Conservation (phyloP, 73 alveolate species). For the Uronychia setigera region DNA sequence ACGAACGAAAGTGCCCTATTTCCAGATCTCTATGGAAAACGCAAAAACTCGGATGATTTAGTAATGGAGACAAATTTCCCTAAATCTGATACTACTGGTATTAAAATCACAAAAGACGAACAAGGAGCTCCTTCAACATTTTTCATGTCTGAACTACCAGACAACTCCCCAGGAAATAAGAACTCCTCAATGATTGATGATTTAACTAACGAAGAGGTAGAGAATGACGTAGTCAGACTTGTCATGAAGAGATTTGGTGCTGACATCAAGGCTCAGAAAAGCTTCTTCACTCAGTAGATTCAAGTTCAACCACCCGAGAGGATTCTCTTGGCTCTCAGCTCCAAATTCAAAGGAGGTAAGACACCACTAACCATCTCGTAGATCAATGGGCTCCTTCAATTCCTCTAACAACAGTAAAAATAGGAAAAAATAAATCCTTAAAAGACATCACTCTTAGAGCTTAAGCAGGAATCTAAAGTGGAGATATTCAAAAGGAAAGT, state of each 20-base stretch:
- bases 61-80: neutral
- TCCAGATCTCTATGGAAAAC: neutral
- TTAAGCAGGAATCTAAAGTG: conserved; percentile 96
- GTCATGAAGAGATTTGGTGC: conserved; percentile 51
- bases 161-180: neutral
- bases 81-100: neutral
- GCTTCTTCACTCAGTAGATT: conserved; percentile 95
- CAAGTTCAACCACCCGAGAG: conserved; percentile 99
- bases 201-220: conserved; percentile 25
- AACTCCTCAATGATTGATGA: neutral
- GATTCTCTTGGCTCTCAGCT: conserved; percentile 24
- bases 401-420: neutral
- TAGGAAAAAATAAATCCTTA: conserved; percentile 52
- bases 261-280: conserved; percentile 8
- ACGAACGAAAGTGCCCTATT: neutral
- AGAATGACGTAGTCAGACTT: conserved; percentile 45
- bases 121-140: neutral
- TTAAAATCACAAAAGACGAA: too few species aligned
- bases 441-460: conserved; percentile 97
- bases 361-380: neutral
- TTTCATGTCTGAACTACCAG: neutral
- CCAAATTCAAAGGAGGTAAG: neutral
- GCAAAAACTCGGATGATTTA: neutral
- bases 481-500: conserved; percentile 97
- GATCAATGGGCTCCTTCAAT: neutral